Base-by-base conservation (phyloP, 2,329 filamentous ascomycete species). In the Aureobasidium sp. region DNA sequence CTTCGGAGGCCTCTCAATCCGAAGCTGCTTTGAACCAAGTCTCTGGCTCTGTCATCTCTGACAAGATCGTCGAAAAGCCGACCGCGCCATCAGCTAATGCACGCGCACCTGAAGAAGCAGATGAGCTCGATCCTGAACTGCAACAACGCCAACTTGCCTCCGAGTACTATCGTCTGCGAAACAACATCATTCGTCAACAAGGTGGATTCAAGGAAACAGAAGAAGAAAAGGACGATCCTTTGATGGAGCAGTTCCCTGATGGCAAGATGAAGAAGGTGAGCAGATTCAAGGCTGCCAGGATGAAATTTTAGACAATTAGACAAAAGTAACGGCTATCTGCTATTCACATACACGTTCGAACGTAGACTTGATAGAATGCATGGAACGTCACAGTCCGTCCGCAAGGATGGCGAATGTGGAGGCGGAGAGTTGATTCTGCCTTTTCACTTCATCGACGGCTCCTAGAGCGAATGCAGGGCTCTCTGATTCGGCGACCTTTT, bases 151-250 rank as follows among this genome's bases (percentile, higher is more conserved):
- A 96, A 72, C 86, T 96, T 15, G 87, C 89, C 8, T 84, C 85
- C 41, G 89, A 95, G 70, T 96, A 96, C 73, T 88, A 96, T 72
- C 86, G 84, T 48, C 80, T 90, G 73, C 87, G 93, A 23, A 96
- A 92, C 71, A 84, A 84, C 69, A 87, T 95, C 75, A 91, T 97
- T 60, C 85, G 91, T 67, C 83, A 86, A 68, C 85, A 94, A 68
- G 91, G 91, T 57, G 91, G 91, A 3, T 96, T 96, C 73, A 77
- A 88, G 68, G 68, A 72, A 2, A 82, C 84, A 62, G 83, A 89
- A 62, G 85, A 90, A 64, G 80, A 83, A 55, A 81, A 80, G 53
- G 77, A 83, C 13, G 82, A 84, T 44, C 81, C 87, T 48, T 84
- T 87, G 0, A 77, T 90, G 37, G 53, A 71, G 70, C 52, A 70